Evolutionary conservation across 1,139 yeast species (phyloP), one percentile per base, ranked within the genome.

Genomic region (Kurtzmaniella quercitrusa): DNA sequence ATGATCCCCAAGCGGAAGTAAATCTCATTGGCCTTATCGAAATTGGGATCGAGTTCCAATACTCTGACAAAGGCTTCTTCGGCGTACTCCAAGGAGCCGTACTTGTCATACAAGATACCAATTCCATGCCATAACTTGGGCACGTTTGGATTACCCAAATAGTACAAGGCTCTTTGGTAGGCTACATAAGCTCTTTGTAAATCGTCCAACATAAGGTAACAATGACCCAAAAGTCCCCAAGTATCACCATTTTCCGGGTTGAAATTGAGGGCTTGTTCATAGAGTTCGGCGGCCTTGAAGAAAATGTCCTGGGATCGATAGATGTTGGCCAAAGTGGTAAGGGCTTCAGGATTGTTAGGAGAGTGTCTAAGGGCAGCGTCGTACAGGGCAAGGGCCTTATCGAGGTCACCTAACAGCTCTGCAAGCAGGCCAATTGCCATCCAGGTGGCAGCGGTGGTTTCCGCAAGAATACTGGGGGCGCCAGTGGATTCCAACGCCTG

Each of bases 101-200:
- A 93, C 43, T 98, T 76, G 63, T 93, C 98, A 63, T 93, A 93
- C 48, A 93, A 73, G 48, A 93, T 93, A 36, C 98, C 98, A 54
- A 93, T 93, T 0, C 98, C 98, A 63, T 93, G 97, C 98, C 98
- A 93, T 54, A 91, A 77, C 62, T 90, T 90, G 44, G 98, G 98
- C 41, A 91, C 97, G 55, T 90, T 89, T 41, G 97, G 95, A 59
- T 93, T 91, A 51, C 88, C 90, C 61, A 91, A 69, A 60, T 90
- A 93, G 62, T 88, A 85, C 46, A 93, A 73, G 1, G 98, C 98
- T 60, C 95, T 89, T 68, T 93, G 98, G 66, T 93, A 93, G 10
- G 98, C 96, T 41, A 93, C 86, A 63, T 93, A 93, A 2, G 98
- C 97, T 54, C 95, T 79, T 63, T 89, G 96, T 51, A 93, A 75